These are phyloP conservation scores for Capillidium heterosporum DNA, from an alignment of 371 early-diverging fungal genomes.

Conservation along the genomic window DNA sequence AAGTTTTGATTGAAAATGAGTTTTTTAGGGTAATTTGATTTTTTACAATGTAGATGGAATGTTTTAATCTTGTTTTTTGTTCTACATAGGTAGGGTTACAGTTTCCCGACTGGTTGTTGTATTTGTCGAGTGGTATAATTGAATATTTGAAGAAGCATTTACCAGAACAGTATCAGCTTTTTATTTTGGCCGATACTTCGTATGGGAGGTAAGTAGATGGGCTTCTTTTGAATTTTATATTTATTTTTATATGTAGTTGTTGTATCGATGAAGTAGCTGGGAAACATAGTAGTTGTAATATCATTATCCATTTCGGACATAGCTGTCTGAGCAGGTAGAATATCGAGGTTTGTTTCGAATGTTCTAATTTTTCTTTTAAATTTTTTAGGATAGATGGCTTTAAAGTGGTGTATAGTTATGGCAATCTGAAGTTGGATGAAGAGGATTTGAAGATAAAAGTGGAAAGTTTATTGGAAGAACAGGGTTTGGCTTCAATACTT, in stretches of 20 bases:
- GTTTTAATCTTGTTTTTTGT: too few species aligned
- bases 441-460: conserved; percentile 26
- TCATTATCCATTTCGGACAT: conserved; percentile 82
- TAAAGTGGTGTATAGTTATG: conserved; percentile 77
- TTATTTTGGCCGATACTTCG: conserved; percentile 81
- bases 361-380: background rate
- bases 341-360: background rate
- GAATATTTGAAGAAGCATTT: conserved; percentile 23
- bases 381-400: conserved; percentile 38
- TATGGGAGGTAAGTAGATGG: conserved; percentile 43
- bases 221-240: background rate
- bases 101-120: conserved; percentile 79
- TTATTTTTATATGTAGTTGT: conserved; percentile 36
- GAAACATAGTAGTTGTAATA: conserved; percentile 61
- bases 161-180: conserved; percentile 21
- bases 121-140: conserved; percentile 43
- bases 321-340: conserved; percentile 72
- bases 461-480: conserved; percentile 10
- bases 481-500: background rate
- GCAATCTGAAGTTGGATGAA: conserved; percentile 43
- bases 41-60: too few species aligned
- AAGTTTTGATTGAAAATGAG: too few species aligned
- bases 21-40: too few species aligned
- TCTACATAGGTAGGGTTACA: conserved; percentile 75
- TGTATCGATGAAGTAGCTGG: conserved; percentile 94